Evolutionary conservation across 768 basidiomycete species (phyloP).

Genomic region (Rubroboletus pulcherrimus): DNA sequence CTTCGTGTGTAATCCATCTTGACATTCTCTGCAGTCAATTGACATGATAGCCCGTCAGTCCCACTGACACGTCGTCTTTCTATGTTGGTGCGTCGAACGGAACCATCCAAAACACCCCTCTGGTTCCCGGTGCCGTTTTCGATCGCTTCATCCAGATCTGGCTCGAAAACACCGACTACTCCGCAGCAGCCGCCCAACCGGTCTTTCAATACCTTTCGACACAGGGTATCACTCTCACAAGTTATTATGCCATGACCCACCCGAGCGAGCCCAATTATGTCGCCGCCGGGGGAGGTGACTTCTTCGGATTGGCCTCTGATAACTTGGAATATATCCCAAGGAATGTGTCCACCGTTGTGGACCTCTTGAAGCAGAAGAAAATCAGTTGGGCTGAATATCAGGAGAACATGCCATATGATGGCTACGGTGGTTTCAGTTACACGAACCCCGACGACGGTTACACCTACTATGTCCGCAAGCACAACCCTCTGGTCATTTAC

Average conservation of each 20-base stretch:
- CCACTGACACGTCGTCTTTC: conserved; percentile 30
- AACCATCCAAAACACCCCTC: conserved; percentile 33
- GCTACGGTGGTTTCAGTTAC: conserved; percentile 40
- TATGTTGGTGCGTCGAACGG: conserved; percentile 42
- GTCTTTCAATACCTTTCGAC: conserved; percentile 38
- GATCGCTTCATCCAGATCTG: conserved; percentile 49
- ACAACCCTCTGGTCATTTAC: conserved; percentile 49
- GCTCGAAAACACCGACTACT: conserved; percentile 58
- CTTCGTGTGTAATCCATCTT: conserved; percentile 16
- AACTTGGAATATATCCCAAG: conserved; percentile 30
- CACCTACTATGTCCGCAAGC: conserved; percentile 51
- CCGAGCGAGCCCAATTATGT: conserved; percentile 59
- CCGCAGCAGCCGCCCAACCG: conserved; percentile 21
- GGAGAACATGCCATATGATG: conserved; percentile 51
- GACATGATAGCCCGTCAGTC: conserved; percentile 7
- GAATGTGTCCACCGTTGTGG: conserved; percentile 56
- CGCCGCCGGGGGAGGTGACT: conserved; percentile 46
- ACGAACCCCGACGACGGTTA: conserved; percentile 30
- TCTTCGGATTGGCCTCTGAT: conserved; percentile 47
- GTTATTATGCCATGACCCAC: conserved; percentile 49
- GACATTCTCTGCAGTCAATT: background rate
- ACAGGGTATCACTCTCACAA: conserved; percentile 47
- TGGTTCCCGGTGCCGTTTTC: conserved; percentile 42
- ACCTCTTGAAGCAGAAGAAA: conserved; percentile 52
- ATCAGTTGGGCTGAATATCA: conserved; percentile 61